These are phyloP conservation scores for Botrytis squamosa DNA, from an alignment of 2,329 filamentous ascomycete genomes.

Conservation along the genomic window DNA sequence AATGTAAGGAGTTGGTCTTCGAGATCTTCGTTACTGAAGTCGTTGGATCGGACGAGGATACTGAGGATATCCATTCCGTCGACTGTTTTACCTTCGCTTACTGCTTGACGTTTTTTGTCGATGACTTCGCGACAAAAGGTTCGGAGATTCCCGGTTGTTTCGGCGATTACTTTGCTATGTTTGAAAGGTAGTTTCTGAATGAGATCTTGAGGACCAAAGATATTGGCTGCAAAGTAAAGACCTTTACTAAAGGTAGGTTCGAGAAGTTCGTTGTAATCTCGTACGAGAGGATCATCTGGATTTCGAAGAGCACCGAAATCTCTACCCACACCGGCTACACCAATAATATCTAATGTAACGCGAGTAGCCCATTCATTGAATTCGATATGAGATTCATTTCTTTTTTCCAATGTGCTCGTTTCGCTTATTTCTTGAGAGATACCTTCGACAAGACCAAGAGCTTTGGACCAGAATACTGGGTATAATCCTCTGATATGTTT, in stretches of 20 bases:
- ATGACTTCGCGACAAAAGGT: constrained; percentile 66
- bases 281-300: constrained; percentile 56
- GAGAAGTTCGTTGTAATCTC: constrained; percentile 56
- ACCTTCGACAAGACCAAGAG: constrained; percentile 60
- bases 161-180: constrained; percentile 62
- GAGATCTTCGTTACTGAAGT: constrained; percentile 72
- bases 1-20: constrained; percentile 88
- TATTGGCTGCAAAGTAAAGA: constrained; percentile 54
- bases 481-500: constrained; percentile 81
- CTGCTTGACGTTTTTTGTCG: constrained; percentile 58
- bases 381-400: constrained; percentile 49
- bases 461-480: constrained; percentile 78
- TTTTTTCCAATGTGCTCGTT: constrained; percentile 36
- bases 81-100: constrained; percentile 40
- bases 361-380: constrained; percentile 62
- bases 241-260: constrained; percentile 51
- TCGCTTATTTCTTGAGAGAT: constrained; percentile 52
- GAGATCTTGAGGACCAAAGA: constrained; percentile 62
- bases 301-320: constrained; percentile 66
- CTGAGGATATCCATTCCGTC: constrained; percentile 68
- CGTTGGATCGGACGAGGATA: constrained; percentile 71
- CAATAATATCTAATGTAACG: constrained; percentile 72
- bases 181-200: constrained; percentile 63
- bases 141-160: constrained; percentile 58
- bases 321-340: constrained; percentile 66